A percentile compares a stretch with the other conserved stretches of the same genome.
Evolutionary conservation across 75 land plant genomes (phyloP).

Genomic region (Selaginella tamariscina): DNA sequence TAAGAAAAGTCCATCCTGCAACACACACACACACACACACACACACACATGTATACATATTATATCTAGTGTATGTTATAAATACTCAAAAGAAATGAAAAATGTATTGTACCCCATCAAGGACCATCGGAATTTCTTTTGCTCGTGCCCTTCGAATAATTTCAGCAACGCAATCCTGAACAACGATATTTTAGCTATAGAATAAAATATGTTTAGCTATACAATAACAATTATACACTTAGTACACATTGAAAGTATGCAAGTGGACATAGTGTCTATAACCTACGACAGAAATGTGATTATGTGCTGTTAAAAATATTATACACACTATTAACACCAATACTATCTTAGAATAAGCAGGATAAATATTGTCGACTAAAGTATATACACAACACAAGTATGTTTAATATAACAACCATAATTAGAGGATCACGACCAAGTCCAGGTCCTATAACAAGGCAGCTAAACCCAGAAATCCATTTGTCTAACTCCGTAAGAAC

Average conservation of each 20-base stretch:
- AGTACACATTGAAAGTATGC: no score
- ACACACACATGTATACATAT: no score
- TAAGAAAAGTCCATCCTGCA: conserved; percentile 90
- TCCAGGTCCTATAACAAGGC: conserved; percentile 89
- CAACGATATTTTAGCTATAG: not conserved
- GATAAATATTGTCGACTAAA: not conserved
- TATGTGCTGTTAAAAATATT: no score
- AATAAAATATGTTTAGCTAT: not conserved
- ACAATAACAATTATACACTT: no score
- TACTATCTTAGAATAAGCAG: no score
- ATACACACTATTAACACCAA: no score
- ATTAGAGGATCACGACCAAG: conserved; percentile 93
- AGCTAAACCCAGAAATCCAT: conserved; percentile 94
- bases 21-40: no score
- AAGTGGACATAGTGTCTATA: no score
- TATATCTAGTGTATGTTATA: not conserved
- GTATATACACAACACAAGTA: not conserved
- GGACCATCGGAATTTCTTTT: conserved; percentile 55
- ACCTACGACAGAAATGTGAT: no score
- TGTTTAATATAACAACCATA: conserved; percentile 37
- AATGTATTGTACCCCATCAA: conserved; percentile 65
- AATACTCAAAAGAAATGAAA: not conserved
- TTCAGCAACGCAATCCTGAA: conserved; percentile 75
- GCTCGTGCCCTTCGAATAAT: conserved; percentile 58
- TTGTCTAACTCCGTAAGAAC: conserved; percentile 56